phyloP scores from a whole-genome alignment of 2,329 filamentous ascomycete species.

The Clonostachys chloroleuca region DNA sequence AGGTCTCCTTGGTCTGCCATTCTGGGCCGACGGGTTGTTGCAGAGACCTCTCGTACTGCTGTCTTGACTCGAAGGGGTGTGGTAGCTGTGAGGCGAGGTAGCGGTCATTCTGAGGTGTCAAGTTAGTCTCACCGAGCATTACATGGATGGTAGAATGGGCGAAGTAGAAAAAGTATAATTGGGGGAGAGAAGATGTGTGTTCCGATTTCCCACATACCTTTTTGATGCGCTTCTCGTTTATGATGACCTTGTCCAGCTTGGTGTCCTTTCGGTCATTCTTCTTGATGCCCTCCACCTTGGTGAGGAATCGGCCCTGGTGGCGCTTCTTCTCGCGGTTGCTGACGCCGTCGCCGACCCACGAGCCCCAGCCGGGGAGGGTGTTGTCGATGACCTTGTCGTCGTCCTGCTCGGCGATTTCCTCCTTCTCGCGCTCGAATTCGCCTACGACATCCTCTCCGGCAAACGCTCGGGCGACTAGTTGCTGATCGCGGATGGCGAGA shows the following conservation, averaged over 20 bases:
- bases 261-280: slow-evolving; percentile 75
- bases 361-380: slow-evolving; percentile 91
- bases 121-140: background rate
- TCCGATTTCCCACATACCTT: slow-evolving; percentile 53
- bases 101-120: slow-evolving; percentile 62
- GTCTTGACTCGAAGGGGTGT: slow-evolving; percentile 80
- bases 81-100: slow-evolving; percentile 83
- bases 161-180: background rate
- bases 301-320: slow-evolving; percentile 59
- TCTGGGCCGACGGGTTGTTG: slow-evolving; percentile 86
- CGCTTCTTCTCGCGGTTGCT: slow-evolving; percentile 63
- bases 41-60: slow-evolving; percentile 87
- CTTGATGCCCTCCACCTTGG: slow-evolving; percentile 68
- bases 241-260: slow-evolving; percentile 79
- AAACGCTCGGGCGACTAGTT: slow-evolving; percentile 78
- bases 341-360: slow-evolving; percentile 82
- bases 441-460: slow-evolving; percentile 81
- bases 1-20: slow-evolving; percentile 94
- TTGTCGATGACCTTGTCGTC: slow-evolving; percentile 79
- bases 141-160: background rate
- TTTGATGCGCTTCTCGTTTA: slow-evolving; percentile 85
- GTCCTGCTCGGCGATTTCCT: slow-evolving; percentile 65
- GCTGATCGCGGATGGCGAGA: slow-evolving; percentile 54
- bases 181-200: background rate
- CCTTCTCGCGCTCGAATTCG: slow-evolving; percentile 80